Base-by-base conservation (phyloP, 345 rosid genomes). In the Lagerstroemia speciosa region DNA sequence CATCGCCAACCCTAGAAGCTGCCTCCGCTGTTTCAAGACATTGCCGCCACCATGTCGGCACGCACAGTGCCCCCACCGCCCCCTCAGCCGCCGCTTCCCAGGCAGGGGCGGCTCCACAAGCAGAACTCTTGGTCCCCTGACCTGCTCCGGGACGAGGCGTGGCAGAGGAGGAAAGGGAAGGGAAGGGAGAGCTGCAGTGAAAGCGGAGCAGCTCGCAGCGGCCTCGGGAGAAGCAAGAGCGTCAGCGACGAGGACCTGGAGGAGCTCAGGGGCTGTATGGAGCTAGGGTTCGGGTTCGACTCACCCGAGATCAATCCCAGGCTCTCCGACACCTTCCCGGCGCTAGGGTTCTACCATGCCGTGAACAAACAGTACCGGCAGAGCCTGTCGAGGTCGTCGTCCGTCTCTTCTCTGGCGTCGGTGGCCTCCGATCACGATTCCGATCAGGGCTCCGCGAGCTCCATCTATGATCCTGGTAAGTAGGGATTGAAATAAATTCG, bases 61-160 rank as follows among this genome's bases (percentile, higher is more conserved):
- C 50, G 29, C 46, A 14, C 30, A 30, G 65, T 77, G 30, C 78
- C 79, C 30, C 77, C 76, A 5, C 76, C 41, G 17, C 77, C 83
- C 7, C 68, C 71, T n/a, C n/a, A n/a, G 15, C 78, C 30, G 17
- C 53, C 53, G 53, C 53, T 14, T 11, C 34, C 34, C 19, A 26
- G 32, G 32, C 73, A 7, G 27, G 26, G 40, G 36, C 72, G 78
- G 31, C 76, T 93, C 22, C 62, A 67, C 71, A 89, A 87, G 79
- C 92, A 84, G 68, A 77, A 67, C 19, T 91, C 98, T 0, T 86
- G 97, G 97, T 86, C 98, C 0, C 91, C 96, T 11, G 96, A 93
- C 71, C 69, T 73, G 4, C 79, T 76, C 55, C 82, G 96, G 6
- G 96, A 93, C 43, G 93, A 88, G 72, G 86, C 86, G 38, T 93